Conservation (phyloP, 169 alveolate genomes). For the Plasmodium adleri region DNA sequence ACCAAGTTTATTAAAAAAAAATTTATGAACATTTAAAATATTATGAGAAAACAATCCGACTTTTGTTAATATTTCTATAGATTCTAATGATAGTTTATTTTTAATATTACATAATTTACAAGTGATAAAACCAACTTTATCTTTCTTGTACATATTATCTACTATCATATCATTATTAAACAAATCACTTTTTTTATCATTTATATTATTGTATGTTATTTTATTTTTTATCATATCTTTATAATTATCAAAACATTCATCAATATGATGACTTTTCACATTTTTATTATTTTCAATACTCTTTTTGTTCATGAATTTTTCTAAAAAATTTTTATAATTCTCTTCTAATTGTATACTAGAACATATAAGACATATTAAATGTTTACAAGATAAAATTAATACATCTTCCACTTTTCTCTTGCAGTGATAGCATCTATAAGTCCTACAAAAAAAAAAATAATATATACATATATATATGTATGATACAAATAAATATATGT, state of each 20-base stretch:
- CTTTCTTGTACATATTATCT: constrained; percentile 31
- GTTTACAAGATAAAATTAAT: constrained; percentile 51
- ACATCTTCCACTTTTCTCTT: constrained; percentile 65
- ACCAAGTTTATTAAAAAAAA: constrained; percentile 11
- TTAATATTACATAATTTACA: constrained; percentile 47
- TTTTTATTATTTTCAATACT: not conserved
- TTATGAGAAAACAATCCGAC: constrained; percentile 56
- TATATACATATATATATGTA: not conserved
- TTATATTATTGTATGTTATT: not conserved
- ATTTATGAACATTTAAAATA: constrained; percentile 49
- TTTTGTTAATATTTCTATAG: constrained; percentile 52
- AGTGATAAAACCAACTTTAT: constrained; percentile 52
- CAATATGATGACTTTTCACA: constrained; percentile 26
- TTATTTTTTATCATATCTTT: not conserved
- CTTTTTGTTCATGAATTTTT: constrained; percentile 22
- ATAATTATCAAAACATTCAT: constrained; percentile 39
- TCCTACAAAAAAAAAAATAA: constrained; percentile 9
- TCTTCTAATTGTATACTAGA: constrained; percentile 47
- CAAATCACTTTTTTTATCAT: not conserved
- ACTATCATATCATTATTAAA: constrained; percentile 13
- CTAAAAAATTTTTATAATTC: constrained; percentile 35
- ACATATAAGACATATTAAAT: constrained; percentile 57
- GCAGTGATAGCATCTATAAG: constrained; percentile 43
- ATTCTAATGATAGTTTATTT: constrained; percentile 58
- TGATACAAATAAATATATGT: no score